phyloP scores from a whole-genome alignment of 441 rosid genomes.

The Gossypium davidsonii region DNA sequence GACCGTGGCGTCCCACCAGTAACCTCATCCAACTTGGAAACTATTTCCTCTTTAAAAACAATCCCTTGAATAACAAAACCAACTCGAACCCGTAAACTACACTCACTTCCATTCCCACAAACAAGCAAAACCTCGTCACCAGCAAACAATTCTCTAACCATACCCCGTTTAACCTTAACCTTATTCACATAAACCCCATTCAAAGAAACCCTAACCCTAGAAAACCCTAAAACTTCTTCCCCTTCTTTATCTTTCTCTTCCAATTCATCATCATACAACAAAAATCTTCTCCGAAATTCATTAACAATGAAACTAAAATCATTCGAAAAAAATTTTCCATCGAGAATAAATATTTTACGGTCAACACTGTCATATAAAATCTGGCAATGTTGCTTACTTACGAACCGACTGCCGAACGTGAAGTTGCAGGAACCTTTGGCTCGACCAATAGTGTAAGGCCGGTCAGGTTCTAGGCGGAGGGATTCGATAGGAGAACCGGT shows the following conservation, averaged over 20 bases:
- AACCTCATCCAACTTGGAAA: slow-evolving; percentile 15
- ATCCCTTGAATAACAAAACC: slow-evolving; percentile 52
- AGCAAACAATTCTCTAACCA: slow-evolving; percentile 36
- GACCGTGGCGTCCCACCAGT: slow-evolving; percentile 19
- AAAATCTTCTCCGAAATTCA: slow-evolving; percentile 37
- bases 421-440: slow-evolving; percentile 38
- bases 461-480: slow-evolving; percentile 44
- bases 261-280: slow-evolving; percentile 26
- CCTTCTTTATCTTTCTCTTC: slow-evolving; percentile 19
- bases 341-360: slow-evolving; percentile 47
- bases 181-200: slow-evolving; percentile 72
- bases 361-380: slow-evolving; percentile 46
- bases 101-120: slow-evolving; percentile 36
- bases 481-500: slow-evolving; percentile 40
- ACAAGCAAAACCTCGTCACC: slow-evolving; percentile 78
- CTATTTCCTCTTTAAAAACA: slow-evolving; percentile 40
- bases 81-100: slow-evolving; percentile 29
- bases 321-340: slow-evolving; percentile 35
- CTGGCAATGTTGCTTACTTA: slow-evolving; percentile 76
- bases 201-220: slow-evolving; percentile 29
- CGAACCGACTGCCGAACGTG: slow-evolving; percentile 32
- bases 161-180: slow-evolving; percentile 34
- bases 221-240: slow-evolving; percentile 20
- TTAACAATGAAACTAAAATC: slow-evolving; percentile 18
- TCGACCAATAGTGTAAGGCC: slow-evolving; percentile 67